These are phyloP conservation scores for Fusarium goolgardi DNA, from an alignment of 2,329 filamentous ascomycete genomes.

Conservation along the genomic window DNA sequence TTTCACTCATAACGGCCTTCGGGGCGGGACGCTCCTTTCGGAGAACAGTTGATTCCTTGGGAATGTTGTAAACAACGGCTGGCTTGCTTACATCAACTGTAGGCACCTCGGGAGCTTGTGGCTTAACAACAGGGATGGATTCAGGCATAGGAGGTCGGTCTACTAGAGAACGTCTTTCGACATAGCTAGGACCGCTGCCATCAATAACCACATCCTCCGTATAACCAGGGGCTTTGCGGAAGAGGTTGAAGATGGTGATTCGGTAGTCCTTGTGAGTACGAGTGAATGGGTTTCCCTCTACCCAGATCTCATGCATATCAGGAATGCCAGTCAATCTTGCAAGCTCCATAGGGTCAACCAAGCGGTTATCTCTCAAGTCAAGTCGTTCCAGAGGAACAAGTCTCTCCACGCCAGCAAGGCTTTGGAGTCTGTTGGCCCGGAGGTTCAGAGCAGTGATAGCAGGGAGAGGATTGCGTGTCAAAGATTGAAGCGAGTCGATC, in stretches of 20 bases:
- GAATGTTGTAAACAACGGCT: conserved; percentile 65
- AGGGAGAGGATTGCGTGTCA: conserved; percentile 86
- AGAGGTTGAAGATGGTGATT: conserved; percentile 94
- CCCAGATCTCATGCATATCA: conserved; percentile 91
- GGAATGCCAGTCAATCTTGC: conserved; percentile 91
- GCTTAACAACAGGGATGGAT: conserved; percentile 81
- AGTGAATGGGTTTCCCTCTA: conserved; percentile 91
- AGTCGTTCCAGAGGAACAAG: conserved; percentile 88
- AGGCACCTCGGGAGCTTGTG: conserved; percentile 70
- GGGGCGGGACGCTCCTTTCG: conserved; percentile 70
- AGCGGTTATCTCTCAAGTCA: conserved; percentile 88
- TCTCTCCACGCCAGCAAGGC: conserved; percentile 89
- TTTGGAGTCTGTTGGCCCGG: conserved; percentile 85
- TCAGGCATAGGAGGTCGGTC: conserved; percentile 83
- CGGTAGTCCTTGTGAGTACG: conserved; percentile 88
- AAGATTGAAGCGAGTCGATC: conserved; percentile 92
- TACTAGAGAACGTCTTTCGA: conserved; percentile 84
- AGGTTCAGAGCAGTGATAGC: conserved; percentile 95
- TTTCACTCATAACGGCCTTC: conserved; percentile 67
- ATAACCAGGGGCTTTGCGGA: conserved; percentile 89
- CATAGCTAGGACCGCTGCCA: conserved; percentile 81
- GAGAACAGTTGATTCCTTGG: conserved; percentile 63
- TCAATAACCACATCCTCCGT: conserved; percentile 93
- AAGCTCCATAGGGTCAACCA: conserved; percentile 91
- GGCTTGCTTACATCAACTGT: conserved; percentile 76